phyloP scores from a whole-genome alignment of 2,329 filamentous ascomycete genomes.

The Fusarium sp. region DNA sequence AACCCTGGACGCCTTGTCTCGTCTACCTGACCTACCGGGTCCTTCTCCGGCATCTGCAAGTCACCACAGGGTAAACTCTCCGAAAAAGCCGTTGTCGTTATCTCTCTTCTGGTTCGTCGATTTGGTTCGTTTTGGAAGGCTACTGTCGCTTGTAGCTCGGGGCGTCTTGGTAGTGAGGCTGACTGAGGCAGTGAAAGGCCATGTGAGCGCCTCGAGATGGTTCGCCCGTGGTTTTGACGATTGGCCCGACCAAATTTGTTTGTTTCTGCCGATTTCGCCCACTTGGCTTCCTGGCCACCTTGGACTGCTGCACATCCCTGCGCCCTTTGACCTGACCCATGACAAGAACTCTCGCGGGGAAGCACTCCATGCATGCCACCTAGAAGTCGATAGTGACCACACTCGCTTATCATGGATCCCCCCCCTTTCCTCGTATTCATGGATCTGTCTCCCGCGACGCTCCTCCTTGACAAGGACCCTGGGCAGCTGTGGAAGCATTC shows the following conservation, averaged over 20 bases:
- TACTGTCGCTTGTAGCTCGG: conserved; percentile 6
- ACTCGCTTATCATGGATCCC: conserved; percentile 16
- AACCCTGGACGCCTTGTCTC: conserved; percentile 30
- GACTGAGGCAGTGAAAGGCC: conserved; percentile 22
- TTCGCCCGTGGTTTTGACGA: conserved; percentile 25
- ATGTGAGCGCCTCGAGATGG: conserved; percentile 3
- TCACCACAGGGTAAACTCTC: conserved; percentile 18
- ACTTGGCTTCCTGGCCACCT: not conserved
- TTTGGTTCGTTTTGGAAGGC: conserved; percentile 11
- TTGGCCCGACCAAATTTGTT: conserved; percentile 7
- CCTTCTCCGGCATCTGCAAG: conserved; percentile 30
- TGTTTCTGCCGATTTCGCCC: not conserved
- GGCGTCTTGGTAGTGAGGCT: conserved; percentile 33
- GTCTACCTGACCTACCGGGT: conserved; percentile 26
- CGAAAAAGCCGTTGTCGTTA: conserved; percentile 13
- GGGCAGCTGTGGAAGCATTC: conserved; percentile 39
- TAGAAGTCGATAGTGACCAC: conserved; percentile 11
- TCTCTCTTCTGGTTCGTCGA: conserved; percentile 16
- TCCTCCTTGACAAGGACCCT: conserved; percentile 1
- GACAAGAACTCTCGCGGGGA: conserved; percentile 22
- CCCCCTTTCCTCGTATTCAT: conserved; percentile 26
- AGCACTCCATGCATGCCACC: conserved; percentile 23
- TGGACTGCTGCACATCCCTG: conserved; percentile 9
- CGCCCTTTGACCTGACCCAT: conserved; percentile 9
- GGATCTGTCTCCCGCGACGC: conserved; percentile 16